Percentiles rank a stretch among this genome's conserved stretches.
phyloP scores from a whole-genome alignment of 768 basidiomycete genomes.

The Sutorius australiensis region DNA sequence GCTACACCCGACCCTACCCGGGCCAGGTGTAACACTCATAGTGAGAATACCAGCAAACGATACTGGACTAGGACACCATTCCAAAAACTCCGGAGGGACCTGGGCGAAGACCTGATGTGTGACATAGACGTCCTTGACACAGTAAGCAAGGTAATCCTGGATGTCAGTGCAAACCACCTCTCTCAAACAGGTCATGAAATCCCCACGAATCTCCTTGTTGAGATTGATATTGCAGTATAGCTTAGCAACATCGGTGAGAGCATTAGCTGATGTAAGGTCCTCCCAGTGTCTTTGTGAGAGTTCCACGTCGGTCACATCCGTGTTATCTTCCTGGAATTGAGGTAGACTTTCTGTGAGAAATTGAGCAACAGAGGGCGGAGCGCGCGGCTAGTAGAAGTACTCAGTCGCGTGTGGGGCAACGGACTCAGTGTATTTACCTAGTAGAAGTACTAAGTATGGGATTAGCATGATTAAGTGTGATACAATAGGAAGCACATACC shows the following conservation, averaged over 20 bases:
- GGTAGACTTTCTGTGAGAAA: constrained; percentile 43
- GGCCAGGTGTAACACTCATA: too few relatives aligned
- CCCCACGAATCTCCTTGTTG: constrained; percentile 73
- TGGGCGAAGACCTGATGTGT: constrained; percentile 78
- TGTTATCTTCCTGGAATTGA: constrained; percentile 32
- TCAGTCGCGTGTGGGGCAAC: too few relatives aligned
- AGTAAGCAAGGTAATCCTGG: constrained; percentile 77
- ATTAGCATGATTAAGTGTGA: too few relatives aligned
- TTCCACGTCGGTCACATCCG: constrained; percentile 41
- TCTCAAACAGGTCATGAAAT: constrained; percentile 69
- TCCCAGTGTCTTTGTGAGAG: constrained; percentile 73
- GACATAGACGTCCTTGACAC: constrained; percentile 76
- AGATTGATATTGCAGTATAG: constrained; percentile 81
- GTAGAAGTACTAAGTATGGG: too few relatives aligned
- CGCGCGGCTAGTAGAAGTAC: too few relatives aligned
- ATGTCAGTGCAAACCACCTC: constrained; percentile 61
- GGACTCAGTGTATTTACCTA: too few relatives aligned
- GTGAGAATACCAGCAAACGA: constrained; percentile 86
- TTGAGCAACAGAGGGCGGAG: too few relatives aligned
- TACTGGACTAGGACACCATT: constrained; percentile 85
- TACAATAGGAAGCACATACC: too few relatives aligned
- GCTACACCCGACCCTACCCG: too few relatives aligned
- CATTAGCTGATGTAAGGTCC: constrained; percentile 88
- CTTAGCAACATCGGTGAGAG: too few relatives aligned
- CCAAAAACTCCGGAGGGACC: constrained; percentile 77